Percentiles rank a stretch among this genome's conserved stretches.
Conservation (phyloP, 495 filamentous ascomycete species). For the Tuber melanosporum region DNA sequence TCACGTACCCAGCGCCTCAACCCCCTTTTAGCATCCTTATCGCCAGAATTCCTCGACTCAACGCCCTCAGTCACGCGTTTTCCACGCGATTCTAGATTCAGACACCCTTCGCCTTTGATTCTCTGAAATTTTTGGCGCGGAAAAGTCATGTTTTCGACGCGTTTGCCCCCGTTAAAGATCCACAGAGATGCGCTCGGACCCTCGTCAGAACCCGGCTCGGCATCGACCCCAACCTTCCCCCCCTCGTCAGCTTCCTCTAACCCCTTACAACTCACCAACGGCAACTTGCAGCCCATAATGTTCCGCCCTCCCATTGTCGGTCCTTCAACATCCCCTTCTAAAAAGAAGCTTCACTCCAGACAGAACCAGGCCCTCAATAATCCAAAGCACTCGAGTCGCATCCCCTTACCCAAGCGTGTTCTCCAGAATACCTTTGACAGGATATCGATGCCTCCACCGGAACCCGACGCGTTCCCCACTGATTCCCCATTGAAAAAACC, state of each 20-base stretch:
- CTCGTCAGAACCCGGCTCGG: slow-evolving; percentile 32
- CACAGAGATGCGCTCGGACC: slow-evolving; percentile 42
- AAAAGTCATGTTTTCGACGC: slow-evolving; percentile 36
- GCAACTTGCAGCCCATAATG: slow-evolving; percentile 40
- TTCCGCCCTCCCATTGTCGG: slow-evolving; percentile 43
- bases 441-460: slow-evolving; percentile 67
- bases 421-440: slow-evolving; percentile 50
- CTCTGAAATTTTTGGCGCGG: slow-evolving; percentile 20
- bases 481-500: slow-evolving; percentile 81
- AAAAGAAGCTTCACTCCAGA: slow-evolving; percentile 31
- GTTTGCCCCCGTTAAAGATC: slow-evolving; percentile 40
- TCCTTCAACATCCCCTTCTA: slow-evolving; percentile 44
- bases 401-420: slow-evolving; percentile 38
- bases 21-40: slow-evolving; percentile 23
- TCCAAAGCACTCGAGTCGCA: slow-evolving; percentile 25
- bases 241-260: slow-evolving; percentile 37
- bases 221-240: slow-evolving; percentile 40
- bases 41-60: slow-evolving; percentile 11
- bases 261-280: slow-evolving; percentile 41
- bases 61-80: slow-evolving; percentile 29
- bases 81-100: slow-evolving; percentile 32
- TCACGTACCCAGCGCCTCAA: slow-evolving; percentile 26
- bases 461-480: slow-evolving; percentile 58
- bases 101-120: slow-evolving; percentile 20
- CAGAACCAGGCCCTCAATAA: slow-evolving; percentile 40